Percentiles rank a stretch among this genome's conserved stretches.
Conservation (phyloP, 108 stramenopile genomes). For the Nannochloropsis salina region DNA sequence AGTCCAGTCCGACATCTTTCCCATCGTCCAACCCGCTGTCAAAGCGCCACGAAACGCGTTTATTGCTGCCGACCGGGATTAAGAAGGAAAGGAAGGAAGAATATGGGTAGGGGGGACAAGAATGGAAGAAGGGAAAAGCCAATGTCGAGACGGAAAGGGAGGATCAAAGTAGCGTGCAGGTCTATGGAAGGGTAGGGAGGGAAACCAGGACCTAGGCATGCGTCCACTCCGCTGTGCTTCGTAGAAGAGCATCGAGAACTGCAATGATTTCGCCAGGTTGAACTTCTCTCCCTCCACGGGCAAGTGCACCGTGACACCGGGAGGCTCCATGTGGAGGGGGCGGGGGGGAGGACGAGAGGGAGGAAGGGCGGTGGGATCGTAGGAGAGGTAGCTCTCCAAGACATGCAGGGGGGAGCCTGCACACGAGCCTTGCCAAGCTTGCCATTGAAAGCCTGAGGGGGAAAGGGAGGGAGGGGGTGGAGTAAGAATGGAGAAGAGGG, state of each 20-base stretch:
- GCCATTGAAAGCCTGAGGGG: background rate
- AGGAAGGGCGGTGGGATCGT: conserved; percentile 3
- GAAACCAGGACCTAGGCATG: background rate
- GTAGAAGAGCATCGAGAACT: background rate
- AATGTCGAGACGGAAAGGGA: background rate
- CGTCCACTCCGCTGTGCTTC: background rate
- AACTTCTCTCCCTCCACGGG: background rate
- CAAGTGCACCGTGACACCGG: background rate
- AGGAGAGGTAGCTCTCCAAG: background rate
- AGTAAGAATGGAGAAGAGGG: background rate
- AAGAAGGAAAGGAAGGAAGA: no score
- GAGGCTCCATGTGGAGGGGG: background rate
- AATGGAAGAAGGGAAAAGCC: background rate
- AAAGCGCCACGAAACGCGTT: background rate
- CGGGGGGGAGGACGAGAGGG: background rate
- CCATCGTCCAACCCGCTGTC: background rate
- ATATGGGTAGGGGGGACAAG: background rate
- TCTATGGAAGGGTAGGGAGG: background rate
- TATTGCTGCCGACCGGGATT: background rate
- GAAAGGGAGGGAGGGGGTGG: background rate
- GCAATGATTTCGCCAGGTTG: background rate
- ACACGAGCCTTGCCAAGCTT: background rate
- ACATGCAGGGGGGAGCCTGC: background rate
- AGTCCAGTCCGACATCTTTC: background rate
- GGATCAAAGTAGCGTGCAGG: background rate